Evolutionary conservation across 306 rosid genomes (phyloP).

Genomic region (Lagenaria siceraria): DNA sequence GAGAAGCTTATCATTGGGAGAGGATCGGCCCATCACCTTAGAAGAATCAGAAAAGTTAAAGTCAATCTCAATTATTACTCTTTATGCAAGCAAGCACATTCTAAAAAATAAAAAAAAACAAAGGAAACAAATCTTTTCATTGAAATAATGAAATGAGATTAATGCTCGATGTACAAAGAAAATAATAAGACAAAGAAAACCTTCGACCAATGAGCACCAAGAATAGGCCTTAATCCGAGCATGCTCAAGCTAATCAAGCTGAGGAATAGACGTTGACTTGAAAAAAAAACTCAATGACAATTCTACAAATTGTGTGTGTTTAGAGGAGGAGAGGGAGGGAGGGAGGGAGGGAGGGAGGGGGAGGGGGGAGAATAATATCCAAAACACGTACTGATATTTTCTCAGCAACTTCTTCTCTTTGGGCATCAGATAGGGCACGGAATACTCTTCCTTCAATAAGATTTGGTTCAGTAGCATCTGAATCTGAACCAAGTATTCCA

Average conservation of each 20-base stretch:
- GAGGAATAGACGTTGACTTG: too few relatives aligned
- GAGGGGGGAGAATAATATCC: neutral
- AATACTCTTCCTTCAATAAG: slow-evolving; percentile 76
- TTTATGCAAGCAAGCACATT: neutral
- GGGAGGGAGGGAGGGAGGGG: neutral
- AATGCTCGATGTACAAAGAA: too few relatives aligned
- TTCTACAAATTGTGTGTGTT: neutral
- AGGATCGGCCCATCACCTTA: slow-evolving; percentile 93
- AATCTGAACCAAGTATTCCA: slow-evolving; percentile 58
- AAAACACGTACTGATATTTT: slow-evolving; percentile 41
- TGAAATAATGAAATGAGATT: too few relatives aligned
- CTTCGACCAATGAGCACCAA: too few relatives aligned
- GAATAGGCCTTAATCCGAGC: too few relatives aligned
- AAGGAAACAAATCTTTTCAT: too few relatives aligned
- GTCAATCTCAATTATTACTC: neutral
- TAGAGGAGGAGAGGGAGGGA: neutral
- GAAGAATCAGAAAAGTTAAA: slow-evolving; percentile 5
- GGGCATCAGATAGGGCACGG: slow-evolving; percentile 40
- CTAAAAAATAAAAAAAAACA: too few relatives aligned
- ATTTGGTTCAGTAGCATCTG: slow-evolving; percentile 41
- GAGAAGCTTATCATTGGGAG: slow-evolving; percentile 82
- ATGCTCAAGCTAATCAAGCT: too few relatives aligned
- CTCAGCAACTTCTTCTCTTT: slow-evolving; percentile 50
- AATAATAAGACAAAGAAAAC: too few relatives aligned
- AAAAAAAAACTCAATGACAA: too few relatives aligned